These are phyloP conservation scores for Aspergillus ostianus DNA, from an alignment of 495 filamentous ascomycete genomes.

Conservation along the genomic window DNA sequence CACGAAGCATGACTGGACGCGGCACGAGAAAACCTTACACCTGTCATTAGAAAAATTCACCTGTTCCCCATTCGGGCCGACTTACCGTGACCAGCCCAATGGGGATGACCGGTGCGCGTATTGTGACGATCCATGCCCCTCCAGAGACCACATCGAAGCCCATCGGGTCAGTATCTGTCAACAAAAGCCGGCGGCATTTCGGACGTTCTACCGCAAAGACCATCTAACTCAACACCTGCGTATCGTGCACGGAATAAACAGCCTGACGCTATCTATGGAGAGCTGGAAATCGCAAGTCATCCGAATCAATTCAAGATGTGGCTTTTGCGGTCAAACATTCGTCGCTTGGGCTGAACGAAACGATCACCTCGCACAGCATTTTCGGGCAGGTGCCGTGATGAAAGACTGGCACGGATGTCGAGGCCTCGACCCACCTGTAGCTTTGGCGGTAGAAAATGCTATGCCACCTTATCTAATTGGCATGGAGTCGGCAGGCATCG, in stretches of 20 bases:
- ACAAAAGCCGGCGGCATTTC: too few species aligned
- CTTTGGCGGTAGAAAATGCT: constrained; percentile 61
- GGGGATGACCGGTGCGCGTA: constrained; percentile 14
- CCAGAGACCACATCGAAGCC: constrained; percentile 26
- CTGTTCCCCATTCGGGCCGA: constrained; percentile 59
- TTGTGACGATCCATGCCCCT: constrained; percentile 19
- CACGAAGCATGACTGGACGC: constrained; percentile 77
- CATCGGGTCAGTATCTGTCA: constrained; percentile 33
- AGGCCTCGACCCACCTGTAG: constrained; percentile 61
- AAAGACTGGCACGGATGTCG: constrained; percentile 66
- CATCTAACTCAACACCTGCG: constrained; percentile 71
- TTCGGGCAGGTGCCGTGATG: constrained; percentile 60
- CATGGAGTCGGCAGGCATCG: constrained; percentile 12
- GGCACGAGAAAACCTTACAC: constrained; percentile 76
- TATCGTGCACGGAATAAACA: constrained; percentile 62
- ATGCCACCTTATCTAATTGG: constrained; percentile 54
- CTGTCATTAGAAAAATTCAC: constrained; percentile 71
- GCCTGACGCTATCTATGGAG: constrained; percentile 58
- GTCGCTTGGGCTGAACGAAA: constrained; percentile 57
- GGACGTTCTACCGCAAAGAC: constrained; percentile 70
- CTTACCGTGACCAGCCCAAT: constrained; percentile 4
- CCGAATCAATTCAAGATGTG: constrained; percentile 60
- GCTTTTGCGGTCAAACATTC: constrained; percentile 61
- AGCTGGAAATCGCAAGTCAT: constrained; percentile 62
- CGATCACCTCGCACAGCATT: constrained; percentile 63